Percentiles rank a stretch among this genome's conserved stretches.
phyloP scores from a whole-genome alignment of 2,329 filamentous ascomycete species.

The Mycocentrospora acerina region DNA sequence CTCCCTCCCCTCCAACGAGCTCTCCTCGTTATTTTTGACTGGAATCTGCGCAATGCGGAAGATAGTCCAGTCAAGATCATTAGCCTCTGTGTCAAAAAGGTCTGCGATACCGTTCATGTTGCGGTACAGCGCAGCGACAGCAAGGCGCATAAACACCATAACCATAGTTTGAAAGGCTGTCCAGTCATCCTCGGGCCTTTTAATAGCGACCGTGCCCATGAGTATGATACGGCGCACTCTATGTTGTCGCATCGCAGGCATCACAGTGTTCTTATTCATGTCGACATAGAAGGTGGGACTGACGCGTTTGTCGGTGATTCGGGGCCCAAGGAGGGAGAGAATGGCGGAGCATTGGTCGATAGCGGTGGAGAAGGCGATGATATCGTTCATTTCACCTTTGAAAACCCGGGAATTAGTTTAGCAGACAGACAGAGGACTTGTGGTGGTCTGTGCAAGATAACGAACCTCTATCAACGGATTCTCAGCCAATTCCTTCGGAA shows the following conservation, averaged over 20 bases:
- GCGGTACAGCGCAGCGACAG: neutral
- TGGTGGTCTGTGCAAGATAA: no score
- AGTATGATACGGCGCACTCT: neutral
- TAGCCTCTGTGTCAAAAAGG: neutral
- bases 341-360: conserved; percentile 1
- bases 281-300: neutral
- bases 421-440: no score
- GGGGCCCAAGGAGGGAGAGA: conserved; percentile 2
- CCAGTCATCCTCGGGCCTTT: conserved; percentile 1
- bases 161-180: neutral
- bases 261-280: conserved; percentile 1
- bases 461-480: no score
- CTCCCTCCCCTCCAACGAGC: conserved; percentile 4
- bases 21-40: conserved; percentile 1
- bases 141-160: conserved; percentile 1
- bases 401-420: no score
- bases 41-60: conserved; percentile 5
- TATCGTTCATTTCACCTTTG: conserved; percentile 1
- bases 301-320: neutral
- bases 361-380: neutral
- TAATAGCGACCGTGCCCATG: conserved; percentile 5
- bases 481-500: neutral
- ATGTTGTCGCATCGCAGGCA: conserved; percentile 1
- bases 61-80: conserved; percentile 6
- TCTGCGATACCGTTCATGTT: neutral